phyloP scores from a whole-genome alignment of 345 rosid species.

The Eucalyptus shirleyi region DNA sequence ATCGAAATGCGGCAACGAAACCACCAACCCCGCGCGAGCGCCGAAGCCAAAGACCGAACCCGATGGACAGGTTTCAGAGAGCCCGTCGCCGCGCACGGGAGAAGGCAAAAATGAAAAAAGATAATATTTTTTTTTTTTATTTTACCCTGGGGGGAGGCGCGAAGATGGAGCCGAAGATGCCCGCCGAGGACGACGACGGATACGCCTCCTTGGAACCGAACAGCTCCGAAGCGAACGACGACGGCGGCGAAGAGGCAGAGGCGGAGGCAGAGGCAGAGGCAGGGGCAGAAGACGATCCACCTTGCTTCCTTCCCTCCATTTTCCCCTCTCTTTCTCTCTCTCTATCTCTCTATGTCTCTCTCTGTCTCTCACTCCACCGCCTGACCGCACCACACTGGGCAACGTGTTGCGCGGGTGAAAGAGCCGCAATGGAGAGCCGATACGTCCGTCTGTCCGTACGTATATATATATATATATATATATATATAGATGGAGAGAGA shows the following conservation, averaged over 20 bases:
- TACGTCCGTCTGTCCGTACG: background rate
- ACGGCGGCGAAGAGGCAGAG: background rate
- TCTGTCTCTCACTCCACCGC: background rate
- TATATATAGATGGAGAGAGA: background rate
- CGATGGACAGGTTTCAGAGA: background rate
- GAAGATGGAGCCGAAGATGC: conserved; percentile 52
- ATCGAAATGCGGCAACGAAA: background rate
- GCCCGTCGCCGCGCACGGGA: background rate
- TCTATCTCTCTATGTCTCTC: background rate
- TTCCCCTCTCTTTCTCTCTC: background rate
- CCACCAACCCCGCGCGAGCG: background rate
- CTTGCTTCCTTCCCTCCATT: conserved; percentile 53
- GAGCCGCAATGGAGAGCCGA: background rate
- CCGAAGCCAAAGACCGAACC: background rate
- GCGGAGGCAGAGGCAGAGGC: conserved; percentile 37
- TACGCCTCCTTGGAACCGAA: conserved; percentile 48
- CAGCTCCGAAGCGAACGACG: conserved; percentile 49
- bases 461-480: background rate
- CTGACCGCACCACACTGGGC: background rate
- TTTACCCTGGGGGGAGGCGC: conserved; percentile 40
- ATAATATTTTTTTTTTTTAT: no score
- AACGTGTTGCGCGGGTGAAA: background rate
- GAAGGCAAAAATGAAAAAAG: background rate
- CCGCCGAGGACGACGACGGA: conserved; percentile 27
- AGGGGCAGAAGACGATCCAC: conserved; percentile 2